Evolutionary conservation across 2,329 filamentous ascomycete genomes (phyloP).

Genomic region (Knufia fluminis): DNA sequence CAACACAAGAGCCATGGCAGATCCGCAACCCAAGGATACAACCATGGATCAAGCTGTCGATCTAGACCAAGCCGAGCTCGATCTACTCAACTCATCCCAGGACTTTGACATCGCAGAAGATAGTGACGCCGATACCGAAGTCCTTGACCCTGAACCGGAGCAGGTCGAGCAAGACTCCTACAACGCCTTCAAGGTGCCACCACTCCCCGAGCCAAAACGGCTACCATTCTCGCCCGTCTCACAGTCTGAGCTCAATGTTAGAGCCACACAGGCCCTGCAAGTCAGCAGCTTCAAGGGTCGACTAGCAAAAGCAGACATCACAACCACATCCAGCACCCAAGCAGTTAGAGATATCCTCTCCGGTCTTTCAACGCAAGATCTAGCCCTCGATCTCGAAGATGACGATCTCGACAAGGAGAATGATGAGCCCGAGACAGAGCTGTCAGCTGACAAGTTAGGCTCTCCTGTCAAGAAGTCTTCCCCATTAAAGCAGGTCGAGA

Average conservation of each 20-base stretch:
- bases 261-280: not conserved
- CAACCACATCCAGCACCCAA: not conserved
- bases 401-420: slow-evolving; percentile 6
- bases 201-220: not conserved
- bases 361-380: slow-evolving; percentile 7
- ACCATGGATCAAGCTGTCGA: not conserved
- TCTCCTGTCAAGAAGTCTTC: not conserved
- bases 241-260: slow-evolving; percentile 5
- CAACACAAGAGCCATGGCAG: not conserved
- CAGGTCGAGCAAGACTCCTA: not conserved
- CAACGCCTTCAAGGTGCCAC: not conserved
- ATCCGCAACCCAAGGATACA: not conserved
- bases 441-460: not conserved
- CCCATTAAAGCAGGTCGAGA: not conserved
- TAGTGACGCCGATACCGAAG: not conserved
- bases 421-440: not conserved
- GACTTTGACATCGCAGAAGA: slow-evolving; percentile 4
- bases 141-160: not conserved
- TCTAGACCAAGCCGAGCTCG: not conserved
- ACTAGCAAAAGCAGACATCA: not conserved
- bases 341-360: slow-evolving; percentile 1
- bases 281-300: slow-evolving; percentile 2
- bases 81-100: not conserved
- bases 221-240: slow-evolving; percentile 7
- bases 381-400: slow-evolving; percentile 2